These are phyloP conservation scores for Tolypocladium paradoxum DNA, from an alignment of 2,329 filamentous ascomycete genomes.

Conservation along the genomic window DNA sequence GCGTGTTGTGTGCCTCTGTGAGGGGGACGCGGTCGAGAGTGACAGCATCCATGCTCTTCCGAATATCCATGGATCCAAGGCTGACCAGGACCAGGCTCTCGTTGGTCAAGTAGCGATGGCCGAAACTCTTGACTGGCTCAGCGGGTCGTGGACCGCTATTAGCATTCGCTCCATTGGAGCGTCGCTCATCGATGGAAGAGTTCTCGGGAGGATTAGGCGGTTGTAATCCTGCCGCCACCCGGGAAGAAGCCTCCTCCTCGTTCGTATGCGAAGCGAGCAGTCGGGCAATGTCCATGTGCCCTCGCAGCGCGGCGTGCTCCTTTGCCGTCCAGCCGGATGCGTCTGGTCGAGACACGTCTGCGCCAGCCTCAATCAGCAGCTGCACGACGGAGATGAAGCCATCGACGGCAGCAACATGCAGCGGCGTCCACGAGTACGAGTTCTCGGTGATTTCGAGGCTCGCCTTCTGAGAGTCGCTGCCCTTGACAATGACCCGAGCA, in stretches of 20 bases:
- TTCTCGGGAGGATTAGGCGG: constrained; percentile 28
- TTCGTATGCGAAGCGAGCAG: constrained; percentile 46
- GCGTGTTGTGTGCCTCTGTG: constrained; percentile 78
- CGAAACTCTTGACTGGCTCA: constrained; percentile 88
- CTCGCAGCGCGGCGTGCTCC: constrained; percentile 84
- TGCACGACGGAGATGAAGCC: constrained; percentile 67
- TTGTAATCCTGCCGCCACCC: constrained; percentile 10
- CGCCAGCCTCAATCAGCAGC: constrained; percentile 67
- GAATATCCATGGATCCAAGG: constrained; percentile 87
- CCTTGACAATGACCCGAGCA: constrained; percentile 63
- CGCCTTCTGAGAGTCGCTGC: constrained; percentile 58
- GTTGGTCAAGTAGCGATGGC: constrained; percentile 84
- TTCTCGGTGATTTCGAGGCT: constrained; percentile 70
- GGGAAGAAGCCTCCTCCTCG: constrained; percentile 17
- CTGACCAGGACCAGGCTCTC: constrained; percentile 87
- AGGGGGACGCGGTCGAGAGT: constrained; percentile 82
- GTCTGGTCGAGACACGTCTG: constrained; percentile 63
- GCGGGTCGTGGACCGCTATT: constrained; percentile 35
- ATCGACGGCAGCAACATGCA: constrained; percentile 87
- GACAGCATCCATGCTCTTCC: constrained; percentile 70
- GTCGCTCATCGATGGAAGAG: constrained; percentile 52
- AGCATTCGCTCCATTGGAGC: constrained; percentile 38
- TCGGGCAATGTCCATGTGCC: constrained; percentile 72
- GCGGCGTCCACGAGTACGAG: constrained; percentile 87
- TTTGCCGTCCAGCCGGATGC: constrained; percentile 89